Percentiles rank a stretch among this genome's conserved stretches.
phyloP scores from a whole-genome alignment of 176 grass and related monocot species.

The Hordeum marinum region DNA sequence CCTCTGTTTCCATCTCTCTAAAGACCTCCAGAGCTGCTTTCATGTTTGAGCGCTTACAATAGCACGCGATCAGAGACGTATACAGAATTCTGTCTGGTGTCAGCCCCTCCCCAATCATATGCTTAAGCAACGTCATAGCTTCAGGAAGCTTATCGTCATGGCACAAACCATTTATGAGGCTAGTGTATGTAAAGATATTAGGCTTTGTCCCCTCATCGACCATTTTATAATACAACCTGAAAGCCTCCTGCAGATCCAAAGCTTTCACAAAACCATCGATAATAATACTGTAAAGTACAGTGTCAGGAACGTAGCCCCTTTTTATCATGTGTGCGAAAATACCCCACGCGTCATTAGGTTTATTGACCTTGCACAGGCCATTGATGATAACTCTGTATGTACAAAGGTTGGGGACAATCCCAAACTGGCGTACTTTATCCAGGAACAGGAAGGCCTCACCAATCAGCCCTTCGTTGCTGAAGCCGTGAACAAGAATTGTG shows the following conservation, averaged over 20 bases:
- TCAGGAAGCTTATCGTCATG: constrained; percentile 38
- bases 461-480: constrained; percentile 43
- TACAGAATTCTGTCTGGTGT: constrained; percentile 41
- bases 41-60: constrained; percentile 53
- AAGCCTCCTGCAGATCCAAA: constrained; percentile 51
- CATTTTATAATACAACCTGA: constrained; percentile 44
- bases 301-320: constrained; percentile 55
- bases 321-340: constrained; percentile 67
- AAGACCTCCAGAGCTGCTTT: constrained; percentile 44
- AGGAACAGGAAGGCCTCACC: constrained; percentile 60
- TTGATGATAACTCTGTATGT: constrained; percentile 67
- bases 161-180: constrained; percentile 51
- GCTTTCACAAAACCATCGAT: constrained; percentile 65
- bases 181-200: constrained; percentile 50
- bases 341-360: constrained; percentile 37
- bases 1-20: constrained; percentile 38
- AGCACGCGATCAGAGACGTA: constrained; percentile 61
- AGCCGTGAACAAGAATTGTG: constrained; percentile 57
- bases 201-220: constrained; percentile 32
- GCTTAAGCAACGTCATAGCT: constrained; percentile 24
- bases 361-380: constrained; percentile 49
- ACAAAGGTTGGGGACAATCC: constrained; percentile 55
- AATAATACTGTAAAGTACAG: constrained; percentile 58
- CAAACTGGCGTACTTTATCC: constrained; percentile 39
- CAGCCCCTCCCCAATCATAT: constrained; percentile 34